A percentile compares a stretch with the other conserved stretches of the same genome.
Conservation (phyloP, 1,284 basidiomycete genomes). For the Ustilago esculenta region DNA sequence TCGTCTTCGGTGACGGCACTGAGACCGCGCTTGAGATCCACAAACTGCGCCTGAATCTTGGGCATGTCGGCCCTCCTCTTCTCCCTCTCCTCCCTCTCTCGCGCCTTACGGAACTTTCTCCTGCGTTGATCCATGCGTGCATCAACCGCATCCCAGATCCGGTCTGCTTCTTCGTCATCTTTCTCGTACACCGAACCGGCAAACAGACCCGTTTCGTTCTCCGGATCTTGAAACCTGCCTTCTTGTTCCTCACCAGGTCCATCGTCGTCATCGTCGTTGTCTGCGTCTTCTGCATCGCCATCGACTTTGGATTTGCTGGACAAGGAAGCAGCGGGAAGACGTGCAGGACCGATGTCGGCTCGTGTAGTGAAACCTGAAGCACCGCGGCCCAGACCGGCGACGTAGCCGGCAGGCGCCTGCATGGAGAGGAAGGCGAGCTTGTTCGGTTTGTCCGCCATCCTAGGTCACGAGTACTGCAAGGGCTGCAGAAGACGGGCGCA, state of each 20-base stretch:
- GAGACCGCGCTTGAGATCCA: conserved; percentile 90
- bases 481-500: background rate
- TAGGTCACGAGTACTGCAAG: background rate
- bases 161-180: conserved; percentile 96
- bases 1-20: conserved; percentile 86
- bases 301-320: conserved; percentile 6
- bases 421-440: conserved; percentile 62
- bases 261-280: conserved; percentile 30
- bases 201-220: conserved; percentile 95
- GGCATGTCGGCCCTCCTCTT: conserved; percentile 81
- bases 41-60: conserved; percentile 91
- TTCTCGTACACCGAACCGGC: conserved; percentile 94
- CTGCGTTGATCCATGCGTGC: conserved; percentile 87
- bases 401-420: conserved; percentile 65
- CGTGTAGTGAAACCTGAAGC: conserved; percentile 98
- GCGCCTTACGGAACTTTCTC: conserved; percentile 80
- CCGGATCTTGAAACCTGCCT: conserved; percentile 91
- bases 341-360: conserved; percentile 96
- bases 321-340: conserved; percentile 75
- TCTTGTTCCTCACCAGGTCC: conserved; percentile 85
- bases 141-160: conserved; percentile 91
- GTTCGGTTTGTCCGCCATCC: conserved; percentile 54
- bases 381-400: conserved; percentile 66
- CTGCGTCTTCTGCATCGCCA: conserved; percentile 15
- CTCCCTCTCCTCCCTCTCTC: conserved; percentile 77